phyloP scores from a whole-genome alignment of 805 yeast species.

The Metschnikowia picachoensis region DNA sequence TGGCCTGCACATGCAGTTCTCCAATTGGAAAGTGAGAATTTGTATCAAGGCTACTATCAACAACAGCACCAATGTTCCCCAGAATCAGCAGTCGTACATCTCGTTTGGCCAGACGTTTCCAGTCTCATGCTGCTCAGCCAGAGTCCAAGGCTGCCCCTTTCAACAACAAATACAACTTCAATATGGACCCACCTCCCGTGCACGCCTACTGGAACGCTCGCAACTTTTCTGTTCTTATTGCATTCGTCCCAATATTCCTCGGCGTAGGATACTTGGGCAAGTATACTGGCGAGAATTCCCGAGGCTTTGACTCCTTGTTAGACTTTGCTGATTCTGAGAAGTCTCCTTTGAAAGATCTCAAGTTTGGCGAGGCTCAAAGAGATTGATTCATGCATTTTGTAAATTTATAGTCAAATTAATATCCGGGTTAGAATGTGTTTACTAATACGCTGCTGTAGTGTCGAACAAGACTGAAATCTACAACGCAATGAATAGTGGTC shows the following conservation, averaged over 20 bases:
- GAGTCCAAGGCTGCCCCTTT: constrained; percentile 26
- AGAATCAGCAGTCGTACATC: constrained; percentile 23
- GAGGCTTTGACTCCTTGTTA: constrained; percentile 30
- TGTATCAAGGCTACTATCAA: not conserved
- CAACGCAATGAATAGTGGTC: too few relatives aligned
- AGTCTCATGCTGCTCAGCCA: constrained; percentile 22
- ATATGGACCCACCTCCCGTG: constrained; percentile 42
- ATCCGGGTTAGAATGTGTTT: too few relatives aligned
- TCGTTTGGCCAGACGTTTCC: constrained; percentile 27
- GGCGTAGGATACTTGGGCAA: constrained; percentile 34
- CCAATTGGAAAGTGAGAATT: constrained; percentile 17
- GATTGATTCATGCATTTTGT: constrained; percentile 9
- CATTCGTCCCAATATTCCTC: constrained; percentile 36
- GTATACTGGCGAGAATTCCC: constrained; percentile 25
- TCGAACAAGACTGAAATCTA: too few relatives aligned
- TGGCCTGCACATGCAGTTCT: constrained; percentile 4
- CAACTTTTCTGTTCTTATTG: constrained; percentile 34
- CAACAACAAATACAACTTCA: constrained; percentile 40
- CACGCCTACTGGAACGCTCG: constrained; percentile 43
- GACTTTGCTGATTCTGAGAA: constrained; percentile 35
- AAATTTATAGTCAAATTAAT: constrained; percentile 2
- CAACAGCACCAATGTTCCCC: constrained; percentile 23
- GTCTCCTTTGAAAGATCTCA: constrained; percentile 36
- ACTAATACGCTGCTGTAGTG: too few relatives aligned
- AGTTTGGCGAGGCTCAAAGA: constrained; percentile 37